Evolutionary conservation across 495 filamentous ascomycete species (phyloP), one percentile per base, ranked within the genome.

Genomic region (Trichocladium antarcticum): DNA sequence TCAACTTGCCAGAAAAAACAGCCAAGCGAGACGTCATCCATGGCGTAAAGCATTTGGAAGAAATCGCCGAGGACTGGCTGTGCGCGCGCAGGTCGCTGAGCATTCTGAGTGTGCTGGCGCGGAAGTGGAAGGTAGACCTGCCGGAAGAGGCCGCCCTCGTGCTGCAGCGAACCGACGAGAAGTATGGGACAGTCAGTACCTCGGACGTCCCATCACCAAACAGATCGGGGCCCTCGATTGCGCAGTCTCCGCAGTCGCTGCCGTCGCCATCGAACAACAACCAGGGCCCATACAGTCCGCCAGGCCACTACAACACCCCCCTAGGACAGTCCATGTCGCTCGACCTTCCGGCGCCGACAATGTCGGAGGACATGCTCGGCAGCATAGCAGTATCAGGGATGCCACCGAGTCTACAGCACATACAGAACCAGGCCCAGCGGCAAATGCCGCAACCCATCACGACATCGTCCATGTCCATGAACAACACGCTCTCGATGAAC

Each of bases 21-120:
- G 86, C 90, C 8, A 82, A 77, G 53, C 72, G 90, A 55, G 92
- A 98, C 64, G 82, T 97, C 37, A 78, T 85, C 10, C 88, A 96
- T 51, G 86, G 88, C 6, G 73, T 96, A n/a, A 85, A 84, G 45
- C 85, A 92, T 51, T 78, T 97, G 11, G 92, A 97, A 65, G 93
- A 98, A 60, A 96, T 98, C 56, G 88, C 85, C 1, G 90, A 95
- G 65, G 81, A 84, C 51, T 98, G 92, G 92, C 79, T 87, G 3
- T 90, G 89, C 57, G 93, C 89, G 11, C 74, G 88, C 28, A 75
- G 90, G 17, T 89, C 93, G 0, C 74, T 97, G 1, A 74, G 81
- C 45, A 94, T 96, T 32, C 71, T 98, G 34, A 86, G 83, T 47
- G 77, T 90, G 21, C 79, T 93, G n/a, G 85, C 84, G 6, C 76